phyloP scores from a whole-genome alignment of 495 filamentous ascomycete species.

The Podospora comata region DNA sequence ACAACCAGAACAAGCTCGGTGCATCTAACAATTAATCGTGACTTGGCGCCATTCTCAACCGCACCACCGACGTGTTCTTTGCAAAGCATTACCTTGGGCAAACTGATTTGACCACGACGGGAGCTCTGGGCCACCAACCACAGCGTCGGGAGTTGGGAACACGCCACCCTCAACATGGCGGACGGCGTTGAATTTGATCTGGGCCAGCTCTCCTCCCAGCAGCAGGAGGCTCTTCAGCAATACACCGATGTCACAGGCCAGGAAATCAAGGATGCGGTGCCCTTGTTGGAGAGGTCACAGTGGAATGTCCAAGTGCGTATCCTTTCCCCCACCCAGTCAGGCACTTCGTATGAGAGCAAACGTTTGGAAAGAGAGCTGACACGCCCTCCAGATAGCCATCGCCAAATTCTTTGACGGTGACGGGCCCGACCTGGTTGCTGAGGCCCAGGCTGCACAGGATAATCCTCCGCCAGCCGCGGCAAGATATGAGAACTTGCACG shows the following conservation, averaged over 20 bases:
- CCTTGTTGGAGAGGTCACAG: conserved; percentile 76
- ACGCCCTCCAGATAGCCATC: conserved; percentile 71
- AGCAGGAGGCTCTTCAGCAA: conserved; percentile 79
- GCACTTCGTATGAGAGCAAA: not conserved
- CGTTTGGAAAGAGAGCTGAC: not conserved
- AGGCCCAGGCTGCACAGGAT: conserved; percentile 62
- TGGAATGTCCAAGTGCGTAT: conserved; percentile 87
- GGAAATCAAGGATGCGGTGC: conserved; percentile 70
- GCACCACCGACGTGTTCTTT: not conserved
- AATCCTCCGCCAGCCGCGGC: conserved; percentile 54
- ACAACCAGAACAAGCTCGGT: not conserved
- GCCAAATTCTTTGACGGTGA: conserved; percentile 98
- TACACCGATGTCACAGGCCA: conserved; percentile 87
- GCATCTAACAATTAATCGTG: not conserved
- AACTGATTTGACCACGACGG: not conserved
- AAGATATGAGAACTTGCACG: conserved; percentile 68
- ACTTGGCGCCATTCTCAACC: not conserved
- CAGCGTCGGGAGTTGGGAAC: not conserved
- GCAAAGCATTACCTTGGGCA: not conserved
- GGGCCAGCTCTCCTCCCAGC: conserved; percentile 64
- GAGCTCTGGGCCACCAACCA: not conserved
- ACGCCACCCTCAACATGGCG: conserved; percentile 29
- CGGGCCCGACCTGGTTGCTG: conserved; percentile 73
- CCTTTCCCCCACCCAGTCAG: not conserved
- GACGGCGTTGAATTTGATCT: conserved; percentile 54